A percentile compares a stretch with the other conserved stretches of the same genome.
Conservation (phyloP, 306 rosid genomes). For the Sesbania bispinosa region DNA sequence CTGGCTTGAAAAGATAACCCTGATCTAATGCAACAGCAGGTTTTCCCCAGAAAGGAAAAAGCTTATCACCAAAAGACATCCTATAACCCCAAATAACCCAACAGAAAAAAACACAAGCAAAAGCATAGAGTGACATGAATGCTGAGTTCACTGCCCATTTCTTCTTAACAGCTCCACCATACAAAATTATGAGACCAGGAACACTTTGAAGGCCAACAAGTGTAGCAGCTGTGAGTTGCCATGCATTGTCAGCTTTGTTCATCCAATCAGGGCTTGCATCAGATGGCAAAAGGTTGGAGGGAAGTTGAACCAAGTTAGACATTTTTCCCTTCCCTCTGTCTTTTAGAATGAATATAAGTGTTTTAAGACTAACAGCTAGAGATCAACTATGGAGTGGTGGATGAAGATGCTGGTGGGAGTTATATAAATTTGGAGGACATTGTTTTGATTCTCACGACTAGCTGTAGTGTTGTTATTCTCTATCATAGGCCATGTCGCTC, state of each 20-base stretch:
- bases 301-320: not conserved
- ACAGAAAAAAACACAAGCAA: conserved; percentile 43
- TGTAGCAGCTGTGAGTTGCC: conserved; percentile 45
- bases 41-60: conserved; percentile 42
- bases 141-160: conserved; percentile 61
- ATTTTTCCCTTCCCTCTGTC: not conserved
- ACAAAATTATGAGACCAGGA: conserved; percentile 43
- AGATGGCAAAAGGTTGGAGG: conserved; percentile 22
- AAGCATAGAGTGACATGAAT: conserved; percentile 49
- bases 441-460: conserved; percentile 30
- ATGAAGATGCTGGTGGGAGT: not conserved
- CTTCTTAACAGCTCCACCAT: conserved; percentile 55
- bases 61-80: conserved; percentile 38
- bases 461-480: conserved; percentile 5
- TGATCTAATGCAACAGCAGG: conserved; percentile 26
- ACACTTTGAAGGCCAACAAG: conserved; percentile 39
- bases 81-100: conserved; percentile 47
- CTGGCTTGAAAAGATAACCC: conserved; percentile 15
- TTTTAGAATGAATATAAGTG: not conserved
- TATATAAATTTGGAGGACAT: not conserved
- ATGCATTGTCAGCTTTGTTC: conserved; percentile 48
- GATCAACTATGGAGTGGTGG: not conserved
- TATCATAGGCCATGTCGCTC: conserved; percentile 19
- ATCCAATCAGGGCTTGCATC: conserved; percentile 36
- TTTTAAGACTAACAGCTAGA: not conserved